phyloP scores from a whole-genome alignment of 495 filamentous ascomycete species.

The Letharia lupina region DNA sequence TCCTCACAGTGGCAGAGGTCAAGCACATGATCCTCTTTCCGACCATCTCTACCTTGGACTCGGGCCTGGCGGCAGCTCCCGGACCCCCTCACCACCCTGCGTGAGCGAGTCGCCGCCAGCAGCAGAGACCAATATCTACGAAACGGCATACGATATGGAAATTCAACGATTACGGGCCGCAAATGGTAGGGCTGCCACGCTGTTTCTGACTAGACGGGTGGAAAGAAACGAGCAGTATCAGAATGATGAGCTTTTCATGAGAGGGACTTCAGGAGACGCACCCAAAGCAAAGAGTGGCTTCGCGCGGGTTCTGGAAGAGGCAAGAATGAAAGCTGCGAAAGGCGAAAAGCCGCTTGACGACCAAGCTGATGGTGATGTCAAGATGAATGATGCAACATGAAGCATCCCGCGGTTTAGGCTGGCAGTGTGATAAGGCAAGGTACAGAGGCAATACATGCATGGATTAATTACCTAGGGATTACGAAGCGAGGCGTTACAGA shows the following conservation, averaged over 20 bases:
- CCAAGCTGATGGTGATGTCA: slow-evolving; percentile 3
- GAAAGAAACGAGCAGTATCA: slow-evolving; percentile 37
- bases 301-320: slow-evolving; percentile 26
- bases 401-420: slow-evolving; percentile 1
- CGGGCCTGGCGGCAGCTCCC: slow-evolving; percentile 42
- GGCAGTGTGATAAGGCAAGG: background rate
- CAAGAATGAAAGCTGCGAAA: slow-evolving; percentile 25
- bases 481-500: slow-evolving; percentile 21
- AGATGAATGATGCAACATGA: slow-evolving; percentile 13
- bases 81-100: slow-evolving; percentile 32
- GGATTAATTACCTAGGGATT: slow-evolving; percentile 13
- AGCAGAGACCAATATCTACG: slow-evolving; percentile 77
- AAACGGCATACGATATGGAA: slow-evolving; percentile 75
- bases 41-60: slow-evolving; percentile 64
- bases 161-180: slow-evolving; percentile 57
- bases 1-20: slow-evolving; percentile 44
- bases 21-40: slow-evolving; percentile 56
- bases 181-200: slow-evolving; percentile 32
- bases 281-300: slow-evolving; percentile 19
- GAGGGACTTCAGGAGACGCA: background rate
- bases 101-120: slow-evolving; percentile 72
- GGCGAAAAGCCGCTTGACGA: slow-evolving; percentile 9
- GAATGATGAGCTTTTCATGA: slow-evolving; percentile 29
- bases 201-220: slow-evolving; percentile 55
- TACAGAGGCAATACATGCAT: slow-evolving; percentile 3